Percentiles rank a stretch among this genome's conserved stretches.
Evolutionary conservation across 768 basidiomycete genomes (phyloP).

Genomic region (Boletus reticuloceps): DNA sequence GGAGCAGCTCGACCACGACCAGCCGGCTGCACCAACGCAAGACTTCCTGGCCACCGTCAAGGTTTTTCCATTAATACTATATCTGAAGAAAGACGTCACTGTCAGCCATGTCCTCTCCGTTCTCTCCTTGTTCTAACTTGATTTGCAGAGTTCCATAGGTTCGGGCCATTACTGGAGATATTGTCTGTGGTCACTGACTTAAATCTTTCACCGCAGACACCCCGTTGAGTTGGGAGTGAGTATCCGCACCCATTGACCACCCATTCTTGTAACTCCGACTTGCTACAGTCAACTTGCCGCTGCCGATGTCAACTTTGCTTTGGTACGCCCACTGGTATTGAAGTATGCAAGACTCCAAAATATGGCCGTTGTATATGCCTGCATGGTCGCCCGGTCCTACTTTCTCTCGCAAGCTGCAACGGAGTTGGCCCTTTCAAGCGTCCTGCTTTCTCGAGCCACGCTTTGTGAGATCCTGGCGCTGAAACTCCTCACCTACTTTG

Average conservation of each 20-base stretch:
- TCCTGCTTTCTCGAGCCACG: conserved; percentile 69
- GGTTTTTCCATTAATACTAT: conserved; percentile 80
- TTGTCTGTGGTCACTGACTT: neutral
- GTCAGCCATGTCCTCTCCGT: conserved; percentile 43
- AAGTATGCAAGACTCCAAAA: conserved; percentile 80
- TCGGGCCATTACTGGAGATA: neutral
- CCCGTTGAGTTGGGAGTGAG: conserved; percentile 79
- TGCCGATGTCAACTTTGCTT: conserved; percentile 76
- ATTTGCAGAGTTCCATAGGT: conserved; percentile 28
- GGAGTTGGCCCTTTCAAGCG: conserved; percentile 73
- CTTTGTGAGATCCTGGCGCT: conserved; percentile 88
- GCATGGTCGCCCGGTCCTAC: conserved; percentile 74
- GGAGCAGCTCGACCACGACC: conserved; percentile 25
- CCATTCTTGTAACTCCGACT: neutral
- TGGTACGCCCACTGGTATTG: conserved; percentile 73
- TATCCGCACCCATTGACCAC: conserved; percentile 12
- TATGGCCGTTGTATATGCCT: conserved; percentile 71
- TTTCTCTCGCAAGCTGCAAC: conserved; percentile 67
- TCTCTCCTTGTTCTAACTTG: conserved; percentile 8
- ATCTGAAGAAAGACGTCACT: conserved; percentile 64
- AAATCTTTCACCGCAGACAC: conserved; percentile 44
- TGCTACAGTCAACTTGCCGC: conserved; percentile 70
- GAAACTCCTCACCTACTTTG: conserved; percentile 77
- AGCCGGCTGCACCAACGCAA: conserved; percentile 49
- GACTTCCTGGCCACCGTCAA: conserved; percentile 60